Base-by-base conservation (phyloP, 2,329 filamentous ascomycete genomes). In the Sordariomycetes sp. region DNA sequence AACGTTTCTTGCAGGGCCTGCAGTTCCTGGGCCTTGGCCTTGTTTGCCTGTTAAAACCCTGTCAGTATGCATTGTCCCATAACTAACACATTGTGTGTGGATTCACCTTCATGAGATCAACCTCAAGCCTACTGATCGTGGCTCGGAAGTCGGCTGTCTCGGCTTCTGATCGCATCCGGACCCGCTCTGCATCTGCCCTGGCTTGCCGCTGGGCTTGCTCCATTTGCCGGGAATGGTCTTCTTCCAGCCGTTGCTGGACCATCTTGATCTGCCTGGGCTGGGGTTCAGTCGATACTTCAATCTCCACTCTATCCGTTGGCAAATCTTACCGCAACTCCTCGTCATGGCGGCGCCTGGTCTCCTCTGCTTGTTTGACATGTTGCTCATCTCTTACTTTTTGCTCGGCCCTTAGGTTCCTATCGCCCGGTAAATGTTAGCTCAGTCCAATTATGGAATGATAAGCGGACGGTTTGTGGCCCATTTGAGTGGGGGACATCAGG, bases 81-180 rank as follows among this genome's bases (percentile, higher is more conserved):
- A 25, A n/a, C 22, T 24, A 43, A 25, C 8, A 25, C 22, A 32
- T 14, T 56, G 25, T 28, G 28, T 20, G 43, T 24, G n/a, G 24
- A 61, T 66, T 58, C 67, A 80, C 81, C 75, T 84, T 86, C 69
- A 82, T 76, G 14, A 86, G 62, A 63, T 85, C 81, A 37, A 82
- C 79, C 67, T 88, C 81, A 18, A 90, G 71, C 52, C 79, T 77
- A 58, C 79, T 81, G 32, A 87, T 77, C 1, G 76, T 84, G 25
- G 78, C 79, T 64, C 80, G 79, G 14, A 89, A 69, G 61, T 86
- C 83, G n/a, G 81, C 78, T 56, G 80, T 75, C 64, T 89, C 84
- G 1, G 80, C 82, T 51, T 88, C 85, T 28, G 71, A 69, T 50
- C 79, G 72, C 32, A 76, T 72, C 57, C 74, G 74, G 3, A 73